Conservation (phyloP, 2,329 filamentous ascomycete species). For the Talaromyces piceae region DNA sequence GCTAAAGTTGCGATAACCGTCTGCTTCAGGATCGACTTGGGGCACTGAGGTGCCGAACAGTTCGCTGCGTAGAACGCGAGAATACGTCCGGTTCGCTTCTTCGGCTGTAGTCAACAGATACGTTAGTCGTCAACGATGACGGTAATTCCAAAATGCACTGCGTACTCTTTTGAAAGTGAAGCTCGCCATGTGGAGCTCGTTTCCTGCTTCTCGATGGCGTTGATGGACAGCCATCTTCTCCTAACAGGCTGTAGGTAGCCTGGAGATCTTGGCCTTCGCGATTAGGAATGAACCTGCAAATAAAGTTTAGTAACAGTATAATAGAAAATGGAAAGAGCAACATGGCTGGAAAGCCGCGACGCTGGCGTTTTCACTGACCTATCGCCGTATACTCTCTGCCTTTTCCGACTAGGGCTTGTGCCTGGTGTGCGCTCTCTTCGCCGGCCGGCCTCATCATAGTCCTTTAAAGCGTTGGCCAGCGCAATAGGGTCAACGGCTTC, state of each 20-base stretch:
- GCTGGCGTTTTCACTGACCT: slow-evolving; percentile 39
- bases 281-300: slow-evolving; percentile 81
- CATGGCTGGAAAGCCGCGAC: neutral
- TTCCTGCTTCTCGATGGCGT: slow-evolving; percentile 81
- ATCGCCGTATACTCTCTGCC: slow-evolving; percentile 59
- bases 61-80: slow-evolving; percentile 77
- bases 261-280: slow-evolving; percentile 87
- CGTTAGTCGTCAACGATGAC: neutral
- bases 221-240: slow-evolving; percentile 87
- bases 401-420: slow-evolving; percentile 61
- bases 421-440: slow-evolving; percentile 55
- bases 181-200: slow-evolving; percentile 76
- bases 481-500: slow-evolving; percentile 54
- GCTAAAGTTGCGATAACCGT: slow-evolving; percentile 40
- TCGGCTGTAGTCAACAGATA: slow-evolving; percentile 52
- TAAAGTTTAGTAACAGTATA: slow-evolving; percentile 1
- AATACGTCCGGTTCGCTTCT: slow-evolving; percentile 91
- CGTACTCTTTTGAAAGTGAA: slow-evolving; percentile 89
- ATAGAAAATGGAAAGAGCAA: neutral
- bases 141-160: slow-evolving; percentile 13
- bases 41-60: slow-evolving; percentile 88
- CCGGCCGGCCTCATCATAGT: slow-evolving; percentile 53
- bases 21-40: slow-evolving; percentile 62
- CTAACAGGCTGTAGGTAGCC: slow-evolving; percentile 83
- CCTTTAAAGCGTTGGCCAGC: slow-evolving; percentile 54